Conservation (phyloP, 352 stramenopile genomes). For the Phytophthora pinifolia region DNA sequence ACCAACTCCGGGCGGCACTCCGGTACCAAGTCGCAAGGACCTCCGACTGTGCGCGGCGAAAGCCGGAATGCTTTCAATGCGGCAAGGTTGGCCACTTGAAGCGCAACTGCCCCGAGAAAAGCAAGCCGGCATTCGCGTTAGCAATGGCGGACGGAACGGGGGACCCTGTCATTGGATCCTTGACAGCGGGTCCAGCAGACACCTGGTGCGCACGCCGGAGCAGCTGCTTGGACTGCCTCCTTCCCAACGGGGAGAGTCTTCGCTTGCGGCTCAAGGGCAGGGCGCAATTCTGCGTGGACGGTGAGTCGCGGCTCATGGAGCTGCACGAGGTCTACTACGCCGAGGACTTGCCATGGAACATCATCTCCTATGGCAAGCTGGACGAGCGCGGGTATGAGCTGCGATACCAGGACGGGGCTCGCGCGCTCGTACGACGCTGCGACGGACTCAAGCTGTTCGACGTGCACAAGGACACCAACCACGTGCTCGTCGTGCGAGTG, state of each 20-base stretch:
- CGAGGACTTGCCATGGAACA: not conserved
- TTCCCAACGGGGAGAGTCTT: not conserved
- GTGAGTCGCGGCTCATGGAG: not conserved
- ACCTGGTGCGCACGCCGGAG: not conserved
- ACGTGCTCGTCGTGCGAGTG: not conserved
- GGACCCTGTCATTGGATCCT: conserved; percentile 3
- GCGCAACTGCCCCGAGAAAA: not conserved
- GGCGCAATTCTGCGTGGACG: not conserved
- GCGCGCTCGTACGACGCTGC: not conserved
- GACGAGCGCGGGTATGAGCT: not conserved
- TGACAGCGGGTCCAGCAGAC: conserved; percentile 1
- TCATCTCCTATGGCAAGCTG: conserved; percentile 2
- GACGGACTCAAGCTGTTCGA: not conserved
- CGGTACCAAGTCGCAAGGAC: not conserved
- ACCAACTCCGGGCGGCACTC: not conserved
- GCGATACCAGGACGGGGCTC: not conserved
- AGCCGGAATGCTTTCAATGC: not conserved
- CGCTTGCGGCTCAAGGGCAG: not conserved
- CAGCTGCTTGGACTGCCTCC: not conserved
- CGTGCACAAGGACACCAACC: not conserved
- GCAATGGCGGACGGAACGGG: not conserved
- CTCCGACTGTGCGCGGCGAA: not conserved
- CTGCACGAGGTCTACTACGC: not conserved
- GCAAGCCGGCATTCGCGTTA: not conserved
- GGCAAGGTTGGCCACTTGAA: not conserved